These are phyloP conservation scores for Singerocomus rubriflavus DNA, from an alignment of 1,284 basidiomycete species.

Conservation along the genomic window DNA sequence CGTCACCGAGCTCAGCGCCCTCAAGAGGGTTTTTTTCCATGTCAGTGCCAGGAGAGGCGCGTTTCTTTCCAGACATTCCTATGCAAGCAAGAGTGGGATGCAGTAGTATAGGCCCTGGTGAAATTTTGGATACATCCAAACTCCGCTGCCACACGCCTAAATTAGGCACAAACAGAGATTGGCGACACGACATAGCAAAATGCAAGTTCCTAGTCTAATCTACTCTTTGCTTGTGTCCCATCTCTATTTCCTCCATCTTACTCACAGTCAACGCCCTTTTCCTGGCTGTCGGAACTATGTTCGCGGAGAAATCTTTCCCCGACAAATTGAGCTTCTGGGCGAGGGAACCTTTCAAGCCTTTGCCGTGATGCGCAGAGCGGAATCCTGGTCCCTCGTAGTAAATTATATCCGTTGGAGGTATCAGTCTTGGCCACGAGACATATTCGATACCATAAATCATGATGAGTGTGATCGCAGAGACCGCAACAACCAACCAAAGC, in stretches of 20 bases:
- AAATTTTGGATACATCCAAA: constrained; percentile 29
- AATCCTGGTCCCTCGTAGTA: constrained; percentile 87
- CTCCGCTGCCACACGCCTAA: constrained; percentile 24
- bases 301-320: constrained; percentile 31
- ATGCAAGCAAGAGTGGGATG: constrained; percentile 5
- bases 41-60: constrained; percentile 69
- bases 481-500: constrained; percentile 70
- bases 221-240: constrained; percentile 65
- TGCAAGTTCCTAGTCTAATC: constrained; percentile 43
- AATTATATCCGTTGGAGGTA: constrained; percentile 81
- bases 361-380: constrained; percentile 74
- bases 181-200: not conserved
- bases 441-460: constrained; percentile 81
- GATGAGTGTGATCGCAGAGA: constrained; percentile 66
- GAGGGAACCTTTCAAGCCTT: constrained; percentile 53
- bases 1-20: constrained; percentile 63
- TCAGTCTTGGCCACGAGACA: constrained; percentile 92
- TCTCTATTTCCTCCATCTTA: constrained; percentile 53
- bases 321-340: constrained; percentile 34
- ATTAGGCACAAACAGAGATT: constrained; percentile 11
- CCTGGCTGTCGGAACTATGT: constrained; percentile 35
- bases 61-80: constrained; percentile 57
- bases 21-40: constrained; percentile 64
- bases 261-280: constrained; percentile 39
- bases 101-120: constrained; percentile 2